Conservation (phyloP, 192 early-diverging fungal species). For the Thamnidium elegans region DNA sequence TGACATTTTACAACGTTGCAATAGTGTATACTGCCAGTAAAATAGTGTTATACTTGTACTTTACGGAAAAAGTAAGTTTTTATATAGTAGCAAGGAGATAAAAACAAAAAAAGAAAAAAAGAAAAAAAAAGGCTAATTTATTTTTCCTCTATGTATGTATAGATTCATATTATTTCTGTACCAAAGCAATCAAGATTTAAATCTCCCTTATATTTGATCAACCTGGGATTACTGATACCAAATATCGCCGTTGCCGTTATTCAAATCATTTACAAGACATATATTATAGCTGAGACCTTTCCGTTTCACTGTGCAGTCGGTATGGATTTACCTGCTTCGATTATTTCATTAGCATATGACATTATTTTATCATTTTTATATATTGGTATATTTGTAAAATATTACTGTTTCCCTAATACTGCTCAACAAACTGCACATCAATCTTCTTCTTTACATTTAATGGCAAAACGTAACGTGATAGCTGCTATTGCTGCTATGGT, state of each 20-base stretch:
- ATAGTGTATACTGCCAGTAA: slow-evolving; percentile 41
- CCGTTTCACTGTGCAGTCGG: slow-evolving; percentile 30
- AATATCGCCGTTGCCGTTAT: slow-evolving; percentile 30
- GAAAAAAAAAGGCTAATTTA: too few species aligned
- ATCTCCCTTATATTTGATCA: slow-evolving; percentile 37
- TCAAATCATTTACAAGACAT: slow-evolving; percentile 28
- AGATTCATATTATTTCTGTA: slow-evolving; percentile 27
- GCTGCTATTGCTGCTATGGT: slow-evolving; percentile 37
- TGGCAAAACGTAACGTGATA: slow-evolving; percentile 40
- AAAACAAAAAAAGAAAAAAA: neutral
- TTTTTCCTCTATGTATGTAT: neutral
- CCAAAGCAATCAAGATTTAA: slow-evolving; percentile 32
- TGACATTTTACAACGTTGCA: slow-evolving; percentile 38
- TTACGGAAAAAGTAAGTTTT: slow-evolving; percentile 42
- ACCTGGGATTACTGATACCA: slow-evolving; percentile 36
- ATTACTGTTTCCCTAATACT: slow-evolving; percentile 15
- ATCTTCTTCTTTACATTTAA: slow-evolving; percentile 17
- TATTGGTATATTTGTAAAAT: slow-evolving; percentile 20
- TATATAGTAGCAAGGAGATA: too few species aligned
- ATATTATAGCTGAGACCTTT: slow-evolving; percentile 13
- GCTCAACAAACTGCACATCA: slow-evolving; percentile 29
- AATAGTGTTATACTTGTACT: slow-evolving; percentile 44
- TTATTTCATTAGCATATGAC: slow-evolving; percentile 24
- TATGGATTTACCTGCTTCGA: slow-evolving; percentile 14
- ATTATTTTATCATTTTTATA: slow-evolving; percentile 15